Evolutionary conservation across 2,329 filamentous ascomycete genomes (phyloP), one percentile per base, ranked within the genome.

Genomic region (Cladosporium austrohemisphaericum): DNA sequence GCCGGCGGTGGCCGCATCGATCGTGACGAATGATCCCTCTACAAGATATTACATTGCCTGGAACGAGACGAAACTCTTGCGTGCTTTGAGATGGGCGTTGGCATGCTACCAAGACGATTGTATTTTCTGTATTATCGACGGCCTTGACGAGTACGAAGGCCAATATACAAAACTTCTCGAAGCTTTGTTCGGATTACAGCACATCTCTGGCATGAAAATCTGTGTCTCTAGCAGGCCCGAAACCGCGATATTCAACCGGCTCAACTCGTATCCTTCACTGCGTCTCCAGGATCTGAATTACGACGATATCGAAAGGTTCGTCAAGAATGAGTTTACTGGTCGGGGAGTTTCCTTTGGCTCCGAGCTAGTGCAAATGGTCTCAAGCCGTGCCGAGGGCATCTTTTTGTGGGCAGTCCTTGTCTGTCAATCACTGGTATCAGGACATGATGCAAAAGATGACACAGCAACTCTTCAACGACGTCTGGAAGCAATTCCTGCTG

Each of bases 201-300:
- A 11, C 7, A 10, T 13, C 5, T 18, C 46, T 1, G 16, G n/a
- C n/a, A n/a, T 41, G 18, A 49, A 49, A 11, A 20, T 41, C n/a
- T 49, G 46, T 26, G 9, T 49, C 16, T 23, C 46, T 1, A 49
- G 46, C 32, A 33, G 46, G 2, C 46, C 26, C 7, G 46, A 49
- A 23, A 26, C 20, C 13, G n/a, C n/a, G 3, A 6, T 25, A 10
- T n/a, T 25, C 2, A 7, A 11, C 7, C 16, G 22, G 4, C 23
- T 49, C 5, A 13, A 13, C 4, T 8, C 10, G 2, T 35, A 11
- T 9, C 28, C 46, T 1, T 26, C 22, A 1, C 2, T 49, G 3
- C 28, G 46, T 13, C 22, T 49, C 20, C 26, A 49, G 3, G 46
- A 49, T 22, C 28, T 49, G 3, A 49, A 49, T 20, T 10, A n/a